Evolutionary conservation across 1,284 basidiomycete species (phyloP), one percentile per base, ranked within the genome.

Genomic region (Rhodotorula sp.): DNA sequence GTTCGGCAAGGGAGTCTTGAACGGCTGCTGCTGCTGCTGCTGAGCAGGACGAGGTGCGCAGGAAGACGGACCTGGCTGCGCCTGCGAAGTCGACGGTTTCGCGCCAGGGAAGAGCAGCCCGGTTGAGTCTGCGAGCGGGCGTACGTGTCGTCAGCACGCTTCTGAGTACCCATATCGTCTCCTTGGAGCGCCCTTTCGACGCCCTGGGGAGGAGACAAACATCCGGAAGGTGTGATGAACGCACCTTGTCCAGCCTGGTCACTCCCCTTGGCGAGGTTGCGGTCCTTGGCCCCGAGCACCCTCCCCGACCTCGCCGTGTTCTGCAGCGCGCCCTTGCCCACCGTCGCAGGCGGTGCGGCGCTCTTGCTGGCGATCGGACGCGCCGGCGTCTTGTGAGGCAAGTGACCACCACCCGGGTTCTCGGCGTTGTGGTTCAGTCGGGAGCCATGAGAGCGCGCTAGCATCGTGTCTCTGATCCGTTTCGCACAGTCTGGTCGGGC

Each of bases 351-450:
- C 50, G 23, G 48, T 16, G 61, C 26, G 12, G 18, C 21, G 63
- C 26, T 8, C 68, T 64, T 62, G 54, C 68, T 28, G 16, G 63
- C 31, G 63, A 61, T 6, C 21, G 55, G 60, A 28, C 68, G 68
- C 8, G 68, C 64, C 48, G 68, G 68, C 34, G 68, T 69, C 63
- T 69, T 69, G 64, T 66, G 68, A 58, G 48, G 57, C 16, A 34
- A 50, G 34, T 45, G 52, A 28, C 23, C 28, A 28, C 23, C 28
- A 31, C 28, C 57, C n/a, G 67, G 57, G 34, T 68, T 68, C 67
- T 68, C 67, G 50, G 54, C 49, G 62, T 68, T 63, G 62, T 60
- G 67, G 50, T 68, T 57, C 19, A 64, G 31, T 5, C 62, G 43
- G 4, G 50, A 52, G 12, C 57, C 45, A 31, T 60, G 57, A 2